phyloP scores from a whole-genome alignment of 768 basidiomycete species.

The Clathrus columnatus region DNA sequence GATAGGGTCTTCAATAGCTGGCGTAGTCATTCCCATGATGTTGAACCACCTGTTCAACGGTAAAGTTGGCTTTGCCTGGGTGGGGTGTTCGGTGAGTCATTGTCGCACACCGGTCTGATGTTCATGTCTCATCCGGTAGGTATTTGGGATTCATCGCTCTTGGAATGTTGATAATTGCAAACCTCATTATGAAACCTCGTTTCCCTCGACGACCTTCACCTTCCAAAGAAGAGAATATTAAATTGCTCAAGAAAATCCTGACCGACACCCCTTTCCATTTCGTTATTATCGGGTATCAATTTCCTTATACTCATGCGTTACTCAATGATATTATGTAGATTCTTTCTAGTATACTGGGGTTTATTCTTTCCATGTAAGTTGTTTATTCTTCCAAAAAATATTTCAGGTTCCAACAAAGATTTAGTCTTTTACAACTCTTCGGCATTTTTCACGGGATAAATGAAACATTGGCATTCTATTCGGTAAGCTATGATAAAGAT shows the following conservation, averaged over 20 bases:
- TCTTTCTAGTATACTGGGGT: conserved; percentile 19
- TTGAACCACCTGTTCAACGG: conserved; percentile 33
- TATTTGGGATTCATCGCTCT: conserved; percentile 11
- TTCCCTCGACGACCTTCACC: conserved; percentile 21
- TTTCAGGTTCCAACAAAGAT: conserved; percentile 24
- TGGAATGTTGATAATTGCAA: conserved; percentile 16
- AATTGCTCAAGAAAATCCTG: conserved; percentile 24
- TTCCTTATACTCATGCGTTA: neutral
- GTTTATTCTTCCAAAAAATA: neutral
- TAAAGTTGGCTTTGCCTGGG: neutral
- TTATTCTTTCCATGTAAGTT: conserved; percentile 2
- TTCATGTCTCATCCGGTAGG: neutral
- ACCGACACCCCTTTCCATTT: conserved; percentile 37
- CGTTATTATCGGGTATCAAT: conserved; percentile 24
- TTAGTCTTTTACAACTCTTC: conserved; percentile 52
- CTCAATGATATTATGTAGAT: conserved; percentile 24
- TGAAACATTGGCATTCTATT: conserved; percentile 46
- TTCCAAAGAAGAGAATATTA: conserved; percentile 20
- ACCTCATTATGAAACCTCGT: conserved; percentile 15
- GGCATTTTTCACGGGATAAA: conserved; percentile 38
- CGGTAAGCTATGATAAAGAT: conserved; percentile 24
- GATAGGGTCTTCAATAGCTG: conserved; percentile 28
- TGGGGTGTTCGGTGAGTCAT: neutral
- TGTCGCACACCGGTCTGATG: neutral
- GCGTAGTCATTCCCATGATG: conserved; percentile 40